Evolutionary conservation across 1,284 basidiomycete species (phyloP).

Genomic region (Marasmius tenuissimus): DNA sequence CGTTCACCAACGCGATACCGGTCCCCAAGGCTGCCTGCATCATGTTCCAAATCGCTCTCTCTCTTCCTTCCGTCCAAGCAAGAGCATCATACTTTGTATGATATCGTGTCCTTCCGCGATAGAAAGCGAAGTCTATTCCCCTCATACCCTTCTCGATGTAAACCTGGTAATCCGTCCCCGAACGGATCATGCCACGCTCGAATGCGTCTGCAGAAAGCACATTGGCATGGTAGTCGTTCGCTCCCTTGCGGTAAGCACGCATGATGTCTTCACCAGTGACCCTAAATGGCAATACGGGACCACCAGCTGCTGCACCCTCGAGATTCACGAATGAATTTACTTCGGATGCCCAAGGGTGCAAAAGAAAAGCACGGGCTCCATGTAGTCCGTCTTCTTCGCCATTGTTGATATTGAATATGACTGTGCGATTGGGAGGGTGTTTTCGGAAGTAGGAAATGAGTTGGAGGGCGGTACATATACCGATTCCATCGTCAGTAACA

Average conservation of each 20-base stretch:
- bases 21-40: conserved; percentile 62
- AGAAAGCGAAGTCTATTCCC: conserved; percentile 75
- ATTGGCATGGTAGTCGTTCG: conserved; percentile 63
- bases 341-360: conserved; percentile 72
- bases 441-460: conserved; percentile 60
- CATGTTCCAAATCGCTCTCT: conserved; percentile 70
- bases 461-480: conserved; percentile 64
- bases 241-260: conserved; percentile 42
- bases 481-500: conserved; percentile 78
- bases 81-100: conserved; percentile 70
- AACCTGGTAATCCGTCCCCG: conserved; percentile 68
- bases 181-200: conserved; percentile 57
- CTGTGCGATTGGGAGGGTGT: conserved; percentile 55
- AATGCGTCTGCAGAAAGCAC: conserved; percentile 68
- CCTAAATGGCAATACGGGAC: conserved; percentile 69
- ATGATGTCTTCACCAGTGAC: conserved; percentile 56
- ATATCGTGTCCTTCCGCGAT: conserved; percentile 65
- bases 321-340: conserved; percentile 72
- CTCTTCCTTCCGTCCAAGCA: conserved; percentile 50
- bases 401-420: conserved; percentile 81
- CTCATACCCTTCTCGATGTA: conserved; percentile 51
- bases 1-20: conserved; percentile 52
- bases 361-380: conserved; percentile 60
- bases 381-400: conserved; percentile 77
- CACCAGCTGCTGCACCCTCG: conserved; percentile 79